Percentiles rank a stretch among this genome's conserved stretches.
These are phyloP conservation scores for Colletotrichum liaoningense DNA, from an alignment of 2,329 filamentous ascomycete species.

Conservation along the genomic window DNA sequence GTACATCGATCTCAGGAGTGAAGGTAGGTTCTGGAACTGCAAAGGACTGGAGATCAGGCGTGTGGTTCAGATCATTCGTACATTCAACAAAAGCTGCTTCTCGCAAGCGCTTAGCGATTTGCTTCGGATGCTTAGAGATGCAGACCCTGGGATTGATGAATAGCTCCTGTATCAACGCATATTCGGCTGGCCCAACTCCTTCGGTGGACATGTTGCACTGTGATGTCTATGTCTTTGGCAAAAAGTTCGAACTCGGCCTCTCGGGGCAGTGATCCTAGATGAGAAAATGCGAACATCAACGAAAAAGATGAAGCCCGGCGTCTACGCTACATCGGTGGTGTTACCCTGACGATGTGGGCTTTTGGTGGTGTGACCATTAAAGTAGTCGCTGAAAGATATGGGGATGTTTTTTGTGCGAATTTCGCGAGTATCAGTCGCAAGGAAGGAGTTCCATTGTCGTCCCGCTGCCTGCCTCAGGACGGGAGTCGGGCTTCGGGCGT, in stretches of 20 bases:
- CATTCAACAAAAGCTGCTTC: not conserved
- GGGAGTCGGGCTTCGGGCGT: not conserved
- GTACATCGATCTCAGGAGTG: not conserved
- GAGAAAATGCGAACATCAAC: not conserved
- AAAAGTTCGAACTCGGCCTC: not conserved
- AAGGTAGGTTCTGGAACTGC: not conserved
- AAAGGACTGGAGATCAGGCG: not conserved
- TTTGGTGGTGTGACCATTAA: not conserved
- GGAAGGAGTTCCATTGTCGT: not conserved
- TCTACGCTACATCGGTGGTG: not conserved
- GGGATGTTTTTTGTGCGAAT: not conserved
- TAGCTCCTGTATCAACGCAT: not conserved
- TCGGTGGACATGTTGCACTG: not conserved
- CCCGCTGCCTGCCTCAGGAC: not conserved
- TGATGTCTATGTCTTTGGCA: not conserved
- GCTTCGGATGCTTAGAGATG: not conserved
- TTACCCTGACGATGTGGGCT: not conserved
- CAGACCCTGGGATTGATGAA: not conserved
- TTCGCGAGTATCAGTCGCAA: no score
- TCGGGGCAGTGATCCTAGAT: not conserved
- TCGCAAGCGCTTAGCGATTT: not conserved
- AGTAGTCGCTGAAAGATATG: accelerated
- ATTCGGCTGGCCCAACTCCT: not conserved
- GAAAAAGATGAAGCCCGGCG: not conserved
- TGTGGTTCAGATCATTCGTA: not conserved